Evolutionary conservation across 352 stramenopile species (phyloP).

Genomic region (Phytophthora citricola): DNA sequence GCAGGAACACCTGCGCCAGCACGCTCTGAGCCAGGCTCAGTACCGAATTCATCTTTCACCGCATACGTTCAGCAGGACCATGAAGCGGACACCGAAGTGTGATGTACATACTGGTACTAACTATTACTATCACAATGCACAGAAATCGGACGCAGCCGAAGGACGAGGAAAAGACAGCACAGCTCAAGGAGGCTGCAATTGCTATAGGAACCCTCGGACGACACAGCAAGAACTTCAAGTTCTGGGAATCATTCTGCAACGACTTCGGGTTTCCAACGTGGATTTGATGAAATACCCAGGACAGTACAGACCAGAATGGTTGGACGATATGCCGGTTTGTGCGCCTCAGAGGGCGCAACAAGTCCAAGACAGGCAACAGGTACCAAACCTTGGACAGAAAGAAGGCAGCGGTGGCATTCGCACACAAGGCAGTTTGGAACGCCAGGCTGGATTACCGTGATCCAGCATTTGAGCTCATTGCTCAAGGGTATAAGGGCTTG

Average conservation of each 20-base stretch:
- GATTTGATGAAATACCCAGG: slow-evolving; percentile 32
- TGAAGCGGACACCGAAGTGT: slow-evolving; percentile 3
- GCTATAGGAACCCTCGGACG: not conserved
- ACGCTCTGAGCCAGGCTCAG: slow-evolving; percentile 21
- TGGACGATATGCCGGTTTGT: slow-evolving; percentile 21
- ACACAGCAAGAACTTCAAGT: slow-evolving; percentile 21
- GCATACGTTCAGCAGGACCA: slow-evolving; percentile 11
- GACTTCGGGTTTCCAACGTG: slow-evolving; percentile 24
- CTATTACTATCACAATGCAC: not conserved
- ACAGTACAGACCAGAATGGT: slow-evolving; percentile 28
- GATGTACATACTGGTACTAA: slow-evolving; percentile 8
- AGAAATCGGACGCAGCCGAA: not conserved
- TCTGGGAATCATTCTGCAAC: slow-evolving; percentile 15
- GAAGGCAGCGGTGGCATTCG: no score
- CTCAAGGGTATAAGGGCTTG: slow-evolving; percentile 12
- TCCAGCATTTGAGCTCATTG: no score
- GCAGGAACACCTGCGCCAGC: slow-evolving; percentile 5
- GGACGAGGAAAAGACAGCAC: not conserved
- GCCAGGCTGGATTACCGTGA: no score
- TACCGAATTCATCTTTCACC: slow-evolving; percentile 6
- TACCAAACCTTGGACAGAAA: no score
- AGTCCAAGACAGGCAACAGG: no score
- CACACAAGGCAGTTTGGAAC: no score
- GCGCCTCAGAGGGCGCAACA: no score
- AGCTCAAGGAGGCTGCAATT: slow-evolving; percentile 5